A percentile compares a stretch with the other conserved stretches of the same genome.
phyloP scores from a whole-genome alignment of 106 monocot genomes.

The Vanilla planifolia region DNA sequence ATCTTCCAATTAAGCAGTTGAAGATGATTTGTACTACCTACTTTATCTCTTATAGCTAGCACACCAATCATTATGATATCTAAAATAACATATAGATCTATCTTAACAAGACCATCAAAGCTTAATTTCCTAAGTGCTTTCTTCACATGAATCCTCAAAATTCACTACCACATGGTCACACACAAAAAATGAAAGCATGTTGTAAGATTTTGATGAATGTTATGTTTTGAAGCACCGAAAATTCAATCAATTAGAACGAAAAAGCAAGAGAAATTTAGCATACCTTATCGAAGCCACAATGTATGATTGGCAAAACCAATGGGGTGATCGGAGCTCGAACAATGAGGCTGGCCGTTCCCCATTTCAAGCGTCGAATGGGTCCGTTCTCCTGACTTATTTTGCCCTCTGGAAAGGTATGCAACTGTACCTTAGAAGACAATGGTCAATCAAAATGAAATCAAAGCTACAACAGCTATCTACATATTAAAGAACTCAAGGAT shows the following conservation, averaged over 20 bases:
- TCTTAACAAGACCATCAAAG: too few relatives aligned
- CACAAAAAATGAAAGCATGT: too few relatives aligned
- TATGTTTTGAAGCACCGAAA: too few relatives aligned
- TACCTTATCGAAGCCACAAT: slow-evolving; percentile 95
- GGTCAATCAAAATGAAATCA: neutral
- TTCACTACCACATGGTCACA: too few relatives aligned
- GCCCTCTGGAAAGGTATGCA: slow-evolving; percentile 99
- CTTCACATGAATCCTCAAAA: too few relatives aligned
- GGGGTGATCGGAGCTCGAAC: slow-evolving; percentile 74
- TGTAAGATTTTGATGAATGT: too few relatives aligned
- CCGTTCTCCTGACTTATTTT: slow-evolving; percentile 67
- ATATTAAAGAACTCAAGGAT: neutral
- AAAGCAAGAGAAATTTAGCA: neutral
- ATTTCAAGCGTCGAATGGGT: slow-evolving; percentile 81
- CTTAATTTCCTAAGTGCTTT: too few relatives aligned
- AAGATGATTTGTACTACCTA: too few relatives aligned
- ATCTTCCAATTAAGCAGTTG: too few relatives aligned
- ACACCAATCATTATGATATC: too few relatives aligned
- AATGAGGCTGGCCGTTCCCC: slow-evolving; percentile 99
- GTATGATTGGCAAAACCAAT: slow-evolving; percentile 80
- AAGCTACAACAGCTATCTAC: neutral
- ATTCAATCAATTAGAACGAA: slow-evolving; percentile 1
- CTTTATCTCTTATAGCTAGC: too few relatives aligned
- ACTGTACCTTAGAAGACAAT: slow-evolving; percentile 27
- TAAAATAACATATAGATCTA: too few relatives aligned